These are phyloP conservation scores for Cryptomeria japonica DNA, from an alignment of 75 land plant species.

Conservation along the genomic window DNA sequence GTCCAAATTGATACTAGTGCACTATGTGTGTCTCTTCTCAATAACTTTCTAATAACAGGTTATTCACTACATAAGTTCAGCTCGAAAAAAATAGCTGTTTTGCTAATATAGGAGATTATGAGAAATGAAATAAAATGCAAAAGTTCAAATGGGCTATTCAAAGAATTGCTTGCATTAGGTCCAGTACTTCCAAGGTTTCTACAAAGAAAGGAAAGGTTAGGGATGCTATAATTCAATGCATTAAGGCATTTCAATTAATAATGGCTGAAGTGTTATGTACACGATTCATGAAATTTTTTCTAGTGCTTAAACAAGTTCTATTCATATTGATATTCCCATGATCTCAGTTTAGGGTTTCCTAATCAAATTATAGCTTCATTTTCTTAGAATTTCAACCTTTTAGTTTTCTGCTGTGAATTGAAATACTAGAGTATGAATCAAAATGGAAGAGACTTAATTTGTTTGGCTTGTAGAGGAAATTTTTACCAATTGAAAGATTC, in stretches of 20 bases:
- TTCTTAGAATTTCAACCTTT: neutral
- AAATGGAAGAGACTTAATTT: neutral
- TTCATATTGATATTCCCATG: neutral
- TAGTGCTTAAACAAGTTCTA: neutral
- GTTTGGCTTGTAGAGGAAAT: neutral
- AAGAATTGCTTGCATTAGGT: neutral
- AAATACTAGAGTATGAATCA: neutral
- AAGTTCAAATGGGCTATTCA: neutral
- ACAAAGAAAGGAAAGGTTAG: neutral
- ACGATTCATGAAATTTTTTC: neutral
- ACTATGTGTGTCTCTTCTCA: neutral
- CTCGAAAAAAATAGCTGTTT: neutral
- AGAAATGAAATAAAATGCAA: neutral
- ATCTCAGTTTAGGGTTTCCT: neutral
- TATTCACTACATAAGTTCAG: neutral
- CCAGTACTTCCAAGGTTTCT: neutral
- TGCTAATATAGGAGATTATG: neutral
- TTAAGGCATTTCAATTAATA: neutral
- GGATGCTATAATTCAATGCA: neutral
- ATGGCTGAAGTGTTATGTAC: neutral
- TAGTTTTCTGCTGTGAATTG: neutral
- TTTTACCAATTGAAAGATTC: neutral
- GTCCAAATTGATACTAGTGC: neutral
- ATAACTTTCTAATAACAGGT: neutral
- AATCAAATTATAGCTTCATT: neutral